These are phyloP conservation scores for Lipomyces kockii DNA, from an alignment of 805 yeast species.

Conservation along the genomic window DNA sequence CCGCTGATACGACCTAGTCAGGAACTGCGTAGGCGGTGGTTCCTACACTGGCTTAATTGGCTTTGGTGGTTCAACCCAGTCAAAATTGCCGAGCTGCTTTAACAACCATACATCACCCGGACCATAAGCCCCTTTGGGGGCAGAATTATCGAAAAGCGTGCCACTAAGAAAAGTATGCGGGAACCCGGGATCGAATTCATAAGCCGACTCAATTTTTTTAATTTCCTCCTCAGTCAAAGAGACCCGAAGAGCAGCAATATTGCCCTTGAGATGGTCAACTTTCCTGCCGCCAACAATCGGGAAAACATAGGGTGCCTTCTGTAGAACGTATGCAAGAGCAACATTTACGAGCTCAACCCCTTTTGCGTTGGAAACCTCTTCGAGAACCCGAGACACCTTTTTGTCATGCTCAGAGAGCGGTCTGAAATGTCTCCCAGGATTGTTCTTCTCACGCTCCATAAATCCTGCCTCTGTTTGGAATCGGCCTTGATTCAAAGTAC, in stretches of 20 bases:
- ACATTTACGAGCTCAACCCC: neutral
- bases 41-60: no score
- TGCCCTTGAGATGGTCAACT: constrained; percentile 5
- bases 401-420: neutral
- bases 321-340: constrained; percentile 6
- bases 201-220: neutral
- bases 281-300: constrained; percentile 5
- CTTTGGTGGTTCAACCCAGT: no score
- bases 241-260: constrained; percentile 3
- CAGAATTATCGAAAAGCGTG: no score
- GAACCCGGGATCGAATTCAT: neutral
- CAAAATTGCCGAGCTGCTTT: no score
- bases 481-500: constrained; percentile 38
- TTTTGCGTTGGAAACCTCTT: neutral
- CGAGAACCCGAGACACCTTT: neutral
- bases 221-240: constrained; percentile 2
- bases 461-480: constrained; percentile 28
- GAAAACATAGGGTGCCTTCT: constrained; percentile 9
- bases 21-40: no score
- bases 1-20: no score
- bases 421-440: neutral
- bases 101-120: no score
- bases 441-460: neutral
- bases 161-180: neutral
- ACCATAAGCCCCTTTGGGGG: no score